A percentile compares a stretch with the other conserved stretches of the same genome.
phyloP scores from a whole-genome alignment of 352 stramenopile genomes.

The Blastocystis sp. region DNA sequence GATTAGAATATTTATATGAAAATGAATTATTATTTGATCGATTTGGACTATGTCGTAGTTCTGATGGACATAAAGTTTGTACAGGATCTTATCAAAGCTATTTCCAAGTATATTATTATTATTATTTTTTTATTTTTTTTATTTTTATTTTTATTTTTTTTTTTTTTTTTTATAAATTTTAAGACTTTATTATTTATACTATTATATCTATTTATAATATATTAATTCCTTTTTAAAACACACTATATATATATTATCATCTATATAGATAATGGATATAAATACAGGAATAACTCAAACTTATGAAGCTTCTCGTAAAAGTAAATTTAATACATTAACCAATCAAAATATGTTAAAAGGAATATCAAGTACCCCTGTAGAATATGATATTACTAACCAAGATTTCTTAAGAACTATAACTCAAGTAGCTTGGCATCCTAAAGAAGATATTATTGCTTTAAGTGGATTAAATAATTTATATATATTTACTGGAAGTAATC shows the following conservation, averaged over 20 bases:
- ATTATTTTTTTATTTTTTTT: slow-evolving; percentile 39
- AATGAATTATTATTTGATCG: slow-evolving; percentile 91
- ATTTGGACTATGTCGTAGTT: slow-evolving; percentile 71
- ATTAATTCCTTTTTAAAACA: neutral
- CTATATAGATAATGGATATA: slow-evolving; percentile 16
- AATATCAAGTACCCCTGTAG: neutral
- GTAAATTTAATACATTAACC: neutral
- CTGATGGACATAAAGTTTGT: slow-evolving; percentile 68
- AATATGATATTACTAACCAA: slow-evolving; percentile 1
- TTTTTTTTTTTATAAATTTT: neutral
- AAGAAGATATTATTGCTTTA: slow-evolving; percentile 48
- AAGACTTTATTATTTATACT: neutral
- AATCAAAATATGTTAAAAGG: neutral
- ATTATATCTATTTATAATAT: too few species aligned
- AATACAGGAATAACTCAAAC: slow-evolving; percentile 3
- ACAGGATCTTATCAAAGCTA: slow-evolving; percentile 78
- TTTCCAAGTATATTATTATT: slow-evolving; percentile 69
- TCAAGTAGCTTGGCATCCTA: slow-evolving; percentile 50
- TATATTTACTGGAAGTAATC: slow-evolving; percentile 40
- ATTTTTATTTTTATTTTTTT: slow-evolving; percentile 37
- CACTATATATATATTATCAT: neutral
- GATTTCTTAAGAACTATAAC: slow-evolving; percentile 50
- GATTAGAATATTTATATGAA: slow-evolving; percentile 70
- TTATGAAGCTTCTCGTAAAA: slow-evolving; percentile 5
- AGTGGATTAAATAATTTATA: slow-evolving; percentile 50